Base-by-base conservation (phyloP, 2,329 filamentous ascomycete genomes). In the Xylariaceae sp. region DNA sequence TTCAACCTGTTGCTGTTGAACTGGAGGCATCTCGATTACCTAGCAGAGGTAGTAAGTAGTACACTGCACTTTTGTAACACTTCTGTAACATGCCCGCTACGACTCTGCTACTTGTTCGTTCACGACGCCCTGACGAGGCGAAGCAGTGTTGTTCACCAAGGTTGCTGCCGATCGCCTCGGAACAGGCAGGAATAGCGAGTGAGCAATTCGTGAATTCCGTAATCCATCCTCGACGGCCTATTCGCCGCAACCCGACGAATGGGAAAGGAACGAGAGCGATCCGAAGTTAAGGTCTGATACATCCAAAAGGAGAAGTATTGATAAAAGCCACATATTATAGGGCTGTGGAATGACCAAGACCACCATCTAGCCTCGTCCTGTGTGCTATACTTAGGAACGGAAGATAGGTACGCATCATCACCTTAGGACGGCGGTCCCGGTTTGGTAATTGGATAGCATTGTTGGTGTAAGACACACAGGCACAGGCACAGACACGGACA, bases 311-410 rank as follows among this genome's bases (percentile, higher is more conserved):
- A 15, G 48, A 50, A 51, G 23, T 34, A 51, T 51, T 51, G 49
- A 52, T 39, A 39, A n/a, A 52, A 52, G 35, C 34, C 50, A 52
- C 50, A 17, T 18, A 52, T 37, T 52, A 52, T 52, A 52, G 50
- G 34, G 34, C 50, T 39, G 50, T 17, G 34, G 15, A 52, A 35
- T 51, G 49, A 35, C 49, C 34, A 10, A 30, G 34, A 30, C 23
- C n/a, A 39, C 34, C 34, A n/a, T 39, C 23, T n/a, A 42, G 35
- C 34, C 50, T 39, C 35, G 7, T 39, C 35, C 35, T 39, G n/a
- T 9, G 34, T 15, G 34, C 50, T 52, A 52, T 39, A 18, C 50
- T 52, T 52, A 52, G 35, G 50, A n/a, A 13, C 13, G 23, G 23
- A 30, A 30, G 37, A 42, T 51, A 30, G 37, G 9, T 51, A 51